These are phyloP conservation scores for Suillus alpinus DNA, from an alignment of 768 basidiomycete species.

Conservation along the genomic window DNA sequence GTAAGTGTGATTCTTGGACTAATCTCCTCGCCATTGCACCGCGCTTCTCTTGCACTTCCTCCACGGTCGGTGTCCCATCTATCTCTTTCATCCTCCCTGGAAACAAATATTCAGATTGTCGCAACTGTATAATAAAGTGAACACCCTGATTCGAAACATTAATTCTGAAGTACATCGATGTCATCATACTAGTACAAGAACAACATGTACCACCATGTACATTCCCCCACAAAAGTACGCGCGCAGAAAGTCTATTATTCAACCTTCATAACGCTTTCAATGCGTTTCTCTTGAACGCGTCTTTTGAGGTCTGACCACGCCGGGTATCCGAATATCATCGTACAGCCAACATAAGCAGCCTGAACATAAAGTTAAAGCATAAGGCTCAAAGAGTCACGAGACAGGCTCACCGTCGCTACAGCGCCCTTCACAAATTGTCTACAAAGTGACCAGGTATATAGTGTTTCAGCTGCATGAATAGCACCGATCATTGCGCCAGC, in stretches of 20 bases:
- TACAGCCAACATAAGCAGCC: slow-evolving; percentile 51
- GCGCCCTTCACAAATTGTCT: slow-evolving; percentile 22
- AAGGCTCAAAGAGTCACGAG: not conserved
- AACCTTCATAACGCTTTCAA: slow-evolving; percentile 79
- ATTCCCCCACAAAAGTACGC: not conserved
- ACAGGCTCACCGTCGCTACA: slow-evolving; percentile 16
- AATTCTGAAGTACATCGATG: not conserved
- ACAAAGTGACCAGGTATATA: slow-evolving; percentile 31
- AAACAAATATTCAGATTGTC: not conserved
- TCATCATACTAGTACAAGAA: not conserved
- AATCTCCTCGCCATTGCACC: too few relatives aligned
- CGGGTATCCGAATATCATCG: slow-evolving; percentile 54
- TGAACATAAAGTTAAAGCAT: slow-evolving; percentile 21
- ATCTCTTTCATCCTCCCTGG: too few relatives aligned
- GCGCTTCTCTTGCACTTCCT: too few relatives aligned
- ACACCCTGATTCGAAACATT: not conserved
- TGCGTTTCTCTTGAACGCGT: slow-evolving; percentile 64
- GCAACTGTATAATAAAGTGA: not conserved
- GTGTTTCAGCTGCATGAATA: slow-evolving; percentile 22
- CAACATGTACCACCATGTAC: not conserved
- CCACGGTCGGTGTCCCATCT: too few relatives aligned
- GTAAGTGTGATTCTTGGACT: too few relatives aligned
- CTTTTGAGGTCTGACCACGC: slow-evolving; percentile 51
- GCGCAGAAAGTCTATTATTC: slow-evolving; percentile 32
- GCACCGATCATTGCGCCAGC: slow-evolving; percentile 4